Evolutionary conservation across 2,329 filamentous ascomycete species (phyloP).

Genomic region (Colletotrichum neosansevieriae): DNA sequence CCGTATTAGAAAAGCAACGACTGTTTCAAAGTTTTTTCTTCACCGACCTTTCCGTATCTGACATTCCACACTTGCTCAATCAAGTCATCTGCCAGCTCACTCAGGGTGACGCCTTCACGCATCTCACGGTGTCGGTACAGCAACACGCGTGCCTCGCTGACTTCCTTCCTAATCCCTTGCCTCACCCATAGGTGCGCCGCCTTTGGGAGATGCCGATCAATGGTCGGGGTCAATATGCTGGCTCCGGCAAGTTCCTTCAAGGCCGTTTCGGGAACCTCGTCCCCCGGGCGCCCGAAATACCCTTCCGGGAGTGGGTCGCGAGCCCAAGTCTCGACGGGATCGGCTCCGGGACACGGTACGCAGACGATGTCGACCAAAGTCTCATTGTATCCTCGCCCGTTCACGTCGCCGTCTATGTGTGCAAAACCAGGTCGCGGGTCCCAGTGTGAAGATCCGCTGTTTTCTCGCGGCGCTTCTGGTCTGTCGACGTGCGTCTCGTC

Average conservation of each 20-base stretch:
- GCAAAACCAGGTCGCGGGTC: conserved; percentile 54
- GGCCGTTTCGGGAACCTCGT: conserved; percentile 38
- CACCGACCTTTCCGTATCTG: conserved; percentile 47
- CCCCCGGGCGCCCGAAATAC: conserved; percentile 56
- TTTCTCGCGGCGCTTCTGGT: neutral
- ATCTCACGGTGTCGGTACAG: conserved; percentile 63
- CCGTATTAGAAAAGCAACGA: neutral
- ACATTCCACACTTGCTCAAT: conserved; percentile 56
- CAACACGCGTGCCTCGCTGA: conserved; percentile 61
- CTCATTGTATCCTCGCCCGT: conserved; percentile 60
- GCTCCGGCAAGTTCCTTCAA: conserved; percentile 49
- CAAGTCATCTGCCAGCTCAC: conserved; percentile 59
- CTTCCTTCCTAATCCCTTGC: conserved; percentile 63
- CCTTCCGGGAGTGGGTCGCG: conserved; percentile 61
- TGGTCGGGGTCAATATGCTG: conserved; percentile 24
- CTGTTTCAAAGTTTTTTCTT: conserved; percentile 29
- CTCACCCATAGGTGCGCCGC: conserved; percentile 63
- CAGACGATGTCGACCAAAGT: conserved; percentile 66
- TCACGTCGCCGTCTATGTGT: conserved; percentile 57
- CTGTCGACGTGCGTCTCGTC: conserved; percentile 11
- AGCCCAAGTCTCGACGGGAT: conserved; percentile 66
- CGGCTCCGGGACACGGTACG: conserved; percentile 65
- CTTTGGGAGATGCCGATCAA: conserved; percentile 42
- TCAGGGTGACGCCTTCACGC: conserved; percentile 56
- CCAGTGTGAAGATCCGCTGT: conserved; percentile 41